Evolutionary conservation across 2,329 filamentous ascomycete genomes (phyloP), one percentile per base, ranked within the genome.

Genomic region (Lithohypha guttulata): DNA sequence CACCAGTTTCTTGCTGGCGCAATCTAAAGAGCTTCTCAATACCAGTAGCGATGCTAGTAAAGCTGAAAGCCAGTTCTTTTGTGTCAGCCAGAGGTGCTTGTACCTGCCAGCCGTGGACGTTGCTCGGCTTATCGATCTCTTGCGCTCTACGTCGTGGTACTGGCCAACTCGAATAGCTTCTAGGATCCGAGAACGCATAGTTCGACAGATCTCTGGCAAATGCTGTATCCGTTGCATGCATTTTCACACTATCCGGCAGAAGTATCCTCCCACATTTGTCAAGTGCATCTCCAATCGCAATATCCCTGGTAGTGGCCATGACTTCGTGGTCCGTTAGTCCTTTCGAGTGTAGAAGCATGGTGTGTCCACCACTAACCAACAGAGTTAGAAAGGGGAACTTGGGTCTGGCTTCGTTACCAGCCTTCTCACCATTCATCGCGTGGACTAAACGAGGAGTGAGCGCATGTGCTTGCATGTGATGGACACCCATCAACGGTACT

Each of bases 401-500:
- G 0, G 80, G 81, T 8, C 34, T 20, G 3, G 30, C 11, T 6
- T 21, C 40, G 11, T 25, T 31, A 2, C 8, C 23, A 9, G 28
- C 38, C 8, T 34, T 37, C 19, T 32, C 11, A 27, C 23, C 30
- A 17, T 19, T n/a, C 43, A 89, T 60, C 4, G 82, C 81, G 21
- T 67, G 63, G 3, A 80, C 78, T 28, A 98, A 71, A 7, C 85
- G 72, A 11, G 89, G 83, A 13, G 91, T 96, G 46, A 98, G 64
- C 13, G 91, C 81, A 60, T 98, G 91, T 8, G 87, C 91, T 58
- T 95, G 87, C 91, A 98, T 96, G 60, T 98, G 91, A 59, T 98
- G 83, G 1, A 95, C 83, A 1, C 78, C 91, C 1, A 96, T 59
- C 21, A 96, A 65, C 2, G 89, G 87, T 25, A 86, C 71, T 47